Evolutionary conservation across 306 rosid species (phyloP).

Genomic region (Quercus dentata): DNA sequence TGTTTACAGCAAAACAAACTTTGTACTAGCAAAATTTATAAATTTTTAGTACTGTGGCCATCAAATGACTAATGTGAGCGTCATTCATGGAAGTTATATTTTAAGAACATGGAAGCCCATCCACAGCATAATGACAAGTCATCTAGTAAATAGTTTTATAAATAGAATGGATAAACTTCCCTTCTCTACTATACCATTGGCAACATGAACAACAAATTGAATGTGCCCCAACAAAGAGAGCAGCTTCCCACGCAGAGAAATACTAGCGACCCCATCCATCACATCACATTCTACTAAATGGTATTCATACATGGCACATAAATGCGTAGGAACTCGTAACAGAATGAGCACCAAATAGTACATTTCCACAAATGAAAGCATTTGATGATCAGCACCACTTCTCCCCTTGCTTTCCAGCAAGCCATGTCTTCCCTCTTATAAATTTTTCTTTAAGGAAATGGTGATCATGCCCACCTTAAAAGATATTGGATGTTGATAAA

Average conservation of each 20-base stretch:
- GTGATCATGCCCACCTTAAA: neutral
- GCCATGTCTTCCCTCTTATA: neutral
- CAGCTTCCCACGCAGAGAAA: neutral
- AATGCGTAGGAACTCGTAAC: neutral
- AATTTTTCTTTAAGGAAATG: neutral
- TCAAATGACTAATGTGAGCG: neutral
- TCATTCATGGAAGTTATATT: neutral
- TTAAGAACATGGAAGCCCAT: neutral
- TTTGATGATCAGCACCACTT: neutral
- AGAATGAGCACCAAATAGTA: neutral
- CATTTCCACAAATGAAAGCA: neutral
- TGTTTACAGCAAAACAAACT: neutral
- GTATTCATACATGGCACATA: neutral
- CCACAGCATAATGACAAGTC: neutral
- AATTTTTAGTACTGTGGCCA: neutral
- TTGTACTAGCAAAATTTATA: neutral
- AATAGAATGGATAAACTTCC: neutral
- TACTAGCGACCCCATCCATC: neutral
- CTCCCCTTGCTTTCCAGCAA: neutral
- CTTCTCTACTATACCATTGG: neutral
- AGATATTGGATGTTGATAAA: neutral
- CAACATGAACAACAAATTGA: neutral
- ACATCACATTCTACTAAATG: neutral
- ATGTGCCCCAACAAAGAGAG: neutral
- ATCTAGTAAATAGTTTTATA: neutral